Evolutionary conservation across 2,329 filamentous ascomycete genomes (phyloP).

Genomic region (Acrodontium crateriforme): DNA sequence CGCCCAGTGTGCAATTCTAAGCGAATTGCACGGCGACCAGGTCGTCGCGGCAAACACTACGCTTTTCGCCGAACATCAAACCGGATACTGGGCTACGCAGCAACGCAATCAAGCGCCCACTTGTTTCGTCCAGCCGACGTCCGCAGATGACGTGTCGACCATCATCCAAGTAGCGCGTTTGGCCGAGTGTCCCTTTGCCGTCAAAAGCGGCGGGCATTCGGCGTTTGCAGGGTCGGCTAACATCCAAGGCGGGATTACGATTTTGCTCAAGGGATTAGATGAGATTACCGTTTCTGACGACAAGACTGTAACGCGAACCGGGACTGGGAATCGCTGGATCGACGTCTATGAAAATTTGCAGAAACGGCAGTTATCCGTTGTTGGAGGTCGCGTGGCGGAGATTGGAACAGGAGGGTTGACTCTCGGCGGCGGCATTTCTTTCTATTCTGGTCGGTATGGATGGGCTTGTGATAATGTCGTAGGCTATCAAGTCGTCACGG

Average conservation of each 20-base stretch:
- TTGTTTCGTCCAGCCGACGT: background rate
- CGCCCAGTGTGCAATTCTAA: too few relatives aligned
- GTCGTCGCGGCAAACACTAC: too few relatives aligned
- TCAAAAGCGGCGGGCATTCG: constrained; percentile 17
- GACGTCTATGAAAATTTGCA: constrained; percentile 4
- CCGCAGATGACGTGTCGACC: background rate
- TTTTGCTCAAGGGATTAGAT: constrained; percentile 12
- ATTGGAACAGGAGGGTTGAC: constrained; percentile 17
- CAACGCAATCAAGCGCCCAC: background rate
- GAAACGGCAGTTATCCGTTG: constrained; percentile 4
- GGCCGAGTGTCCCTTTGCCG: constrained; percentile 14
- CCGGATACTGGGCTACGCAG: too few relatives aligned
- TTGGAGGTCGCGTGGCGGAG: constrained; percentile 9
- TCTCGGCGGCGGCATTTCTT: constrained; percentile 18
- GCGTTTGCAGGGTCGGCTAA: constrained; percentile 12
- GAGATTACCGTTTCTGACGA: constrained; percentile 7
- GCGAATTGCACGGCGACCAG: too few relatives aligned
- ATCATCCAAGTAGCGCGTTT: constrained; percentile 1
- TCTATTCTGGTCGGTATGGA: constrained; percentile 12
- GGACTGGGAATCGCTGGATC: constrained; percentile 4
- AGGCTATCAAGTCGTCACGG: constrained; percentile 14
- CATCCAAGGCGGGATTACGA: constrained; percentile 14
- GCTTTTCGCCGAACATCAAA: too few relatives aligned
- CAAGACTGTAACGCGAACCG: constrained; percentile 4
- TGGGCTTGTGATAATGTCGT: constrained; percentile 17